A percentile compares a stretch with the other conserved stretches of the same genome.
Conservation (phyloP, 495 filamentous ascomycete species). For the Lasiosphaeris hirsuta region DNA sequence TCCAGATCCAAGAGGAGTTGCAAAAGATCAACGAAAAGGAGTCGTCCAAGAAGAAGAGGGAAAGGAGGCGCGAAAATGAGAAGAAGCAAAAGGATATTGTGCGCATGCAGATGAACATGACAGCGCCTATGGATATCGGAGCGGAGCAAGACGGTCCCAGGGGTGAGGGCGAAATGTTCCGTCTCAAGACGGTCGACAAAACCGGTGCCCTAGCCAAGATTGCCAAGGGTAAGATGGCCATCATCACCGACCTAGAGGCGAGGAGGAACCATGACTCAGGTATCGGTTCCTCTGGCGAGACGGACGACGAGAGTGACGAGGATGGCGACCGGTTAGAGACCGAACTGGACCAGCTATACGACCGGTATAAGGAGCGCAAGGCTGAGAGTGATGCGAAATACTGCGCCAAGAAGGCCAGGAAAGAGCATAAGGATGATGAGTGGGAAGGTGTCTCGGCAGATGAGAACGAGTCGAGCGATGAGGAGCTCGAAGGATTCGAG, state of each 20-base stretch:
- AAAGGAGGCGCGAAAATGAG: conserved; percentile 80
- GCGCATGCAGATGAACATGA: conserved; percentile 96
- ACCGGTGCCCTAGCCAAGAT: conserved; percentile 65
- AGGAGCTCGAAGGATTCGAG: conserved; percentile 43
- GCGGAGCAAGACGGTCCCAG: conserved; percentile 80
- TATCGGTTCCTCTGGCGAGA: conserved; percentile 51
- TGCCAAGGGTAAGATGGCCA: conserved; percentile 71
- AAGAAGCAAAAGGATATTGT: conserved; percentile 85
- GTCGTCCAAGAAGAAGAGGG: conserved; percentile 67
- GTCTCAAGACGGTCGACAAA: conserved; percentile 73
- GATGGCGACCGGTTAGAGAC: conserved; percentile 78
- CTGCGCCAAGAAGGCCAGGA: conserved; percentile 80
- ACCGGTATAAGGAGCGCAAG: conserved; percentile 76
- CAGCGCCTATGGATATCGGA: conserved; percentile 90
- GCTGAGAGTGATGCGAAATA: conserved; percentile 78
- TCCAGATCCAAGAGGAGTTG: conserved; percentile 83
- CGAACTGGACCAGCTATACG: conserved; percentile 83
- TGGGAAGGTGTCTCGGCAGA: conserved; percentile 86
- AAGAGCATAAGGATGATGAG: conserved; percentile 79
- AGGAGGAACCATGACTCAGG: conserved; percentile 59
- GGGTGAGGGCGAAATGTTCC: conserved; percentile 79
- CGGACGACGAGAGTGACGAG: conserved; percentile 64
- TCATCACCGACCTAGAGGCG: conserved; percentile 48
- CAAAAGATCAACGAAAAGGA: conserved; percentile 77
- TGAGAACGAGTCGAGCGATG: conserved; percentile 53